These are phyloP conservation scores for Irpex sp. DNA, from an alignment of 1,284 basidiomycete genomes.

Conservation along the genomic window DNA sequence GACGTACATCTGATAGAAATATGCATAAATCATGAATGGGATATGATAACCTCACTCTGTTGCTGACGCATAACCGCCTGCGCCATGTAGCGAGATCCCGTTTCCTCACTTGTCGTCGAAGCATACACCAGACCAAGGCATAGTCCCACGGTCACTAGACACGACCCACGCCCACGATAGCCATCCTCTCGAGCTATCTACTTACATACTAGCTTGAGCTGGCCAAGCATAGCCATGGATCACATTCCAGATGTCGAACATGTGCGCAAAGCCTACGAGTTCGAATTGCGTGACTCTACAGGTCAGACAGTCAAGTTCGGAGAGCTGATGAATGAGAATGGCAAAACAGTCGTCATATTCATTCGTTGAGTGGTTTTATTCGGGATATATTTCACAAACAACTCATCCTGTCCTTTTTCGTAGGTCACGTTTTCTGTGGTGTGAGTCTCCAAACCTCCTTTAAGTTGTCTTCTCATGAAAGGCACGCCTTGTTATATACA, in stretches of 20 bases:
- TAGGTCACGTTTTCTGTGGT: slow-evolving; percentile 67
- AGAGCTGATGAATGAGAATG: slow-evolving; percentile 37
- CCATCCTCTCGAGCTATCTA: too few relatives aligned
- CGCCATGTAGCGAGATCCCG: too few relatives aligned
- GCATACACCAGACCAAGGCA: too few relatives aligned
- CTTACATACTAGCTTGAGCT: background rate
- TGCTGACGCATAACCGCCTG: too few relatives aligned
- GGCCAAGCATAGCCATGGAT: background rate
- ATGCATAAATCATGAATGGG: too few relatives aligned
- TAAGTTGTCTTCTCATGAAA: too few relatives aligned
- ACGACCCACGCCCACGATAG: too few relatives aligned
- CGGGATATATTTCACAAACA: background rate
- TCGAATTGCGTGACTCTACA: slow-evolving; percentile 38
- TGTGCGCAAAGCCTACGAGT: slow-evolving; percentile 33
- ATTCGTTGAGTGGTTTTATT: slow-evolving; percentile 41
- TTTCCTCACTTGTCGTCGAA: too few relatives aligned
- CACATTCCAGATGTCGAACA: slow-evolving; percentile 8
- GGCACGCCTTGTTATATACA: slow-evolving; percentile 15
- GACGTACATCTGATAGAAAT: too few relatives aligned
- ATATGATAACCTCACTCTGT: too few relatives aligned
- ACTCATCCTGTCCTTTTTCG: background rate
- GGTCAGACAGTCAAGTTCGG: slow-evolving; percentile 49
- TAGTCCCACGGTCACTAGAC: too few relatives aligned
- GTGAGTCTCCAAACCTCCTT: slow-evolving; percentile 30
- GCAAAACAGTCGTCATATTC: slow-evolving; percentile 60